phyloP scores from a whole-genome alignment of 495 filamentous ascomycete species.

The Jackrogersella minutella region DNA sequence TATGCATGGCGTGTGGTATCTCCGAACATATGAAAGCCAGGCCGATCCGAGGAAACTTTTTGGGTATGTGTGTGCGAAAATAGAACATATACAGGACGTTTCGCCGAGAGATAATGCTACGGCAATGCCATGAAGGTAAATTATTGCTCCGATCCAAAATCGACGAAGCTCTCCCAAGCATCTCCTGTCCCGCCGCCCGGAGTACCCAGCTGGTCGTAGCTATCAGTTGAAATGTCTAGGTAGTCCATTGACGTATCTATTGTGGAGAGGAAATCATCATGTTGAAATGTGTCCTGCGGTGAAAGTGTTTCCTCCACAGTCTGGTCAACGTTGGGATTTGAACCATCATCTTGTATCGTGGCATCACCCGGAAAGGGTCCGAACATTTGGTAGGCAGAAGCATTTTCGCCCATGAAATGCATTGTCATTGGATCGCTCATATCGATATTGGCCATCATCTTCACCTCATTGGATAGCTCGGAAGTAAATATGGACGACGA shows the following conservation, averaged over 20 bases:
- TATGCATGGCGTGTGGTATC: conserved; percentile 11
- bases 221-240: conserved; percentile 10
- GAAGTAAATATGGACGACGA: conserved; percentile 41
- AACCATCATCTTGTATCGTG: background rate
- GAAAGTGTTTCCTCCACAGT: background rate
- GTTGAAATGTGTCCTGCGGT: background rate
- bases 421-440: conserved; percentile 40
- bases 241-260: conserved; percentile 11
- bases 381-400: conserved; percentile 20
- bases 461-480: conserved; percentile 42
- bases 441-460: conserved; percentile 42
- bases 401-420: conserved; percentile 28
- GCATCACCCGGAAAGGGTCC: conserved; percentile 16
- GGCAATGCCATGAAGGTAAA: background rate
- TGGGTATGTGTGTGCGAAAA: background rate
- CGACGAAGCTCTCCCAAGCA: conserved; percentile 42
- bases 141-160: conserved; percentile 41
- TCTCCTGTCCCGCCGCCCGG: conserved; percentile 23
- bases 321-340: background rate
- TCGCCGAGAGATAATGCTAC: background rate
- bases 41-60: background rate
- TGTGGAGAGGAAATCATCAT: conserved; percentile 24
- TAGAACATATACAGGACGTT: conserved; percentile 3
- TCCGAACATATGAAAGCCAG: background rate
- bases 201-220: conserved; percentile 27